A percentile compares a stretch with the other conserved stretches of the same genome.
Evolutionary conservation across 176 grass and related monocot species (phyloP).

Genomic region (Tillandsia leiboldiana): DNA sequence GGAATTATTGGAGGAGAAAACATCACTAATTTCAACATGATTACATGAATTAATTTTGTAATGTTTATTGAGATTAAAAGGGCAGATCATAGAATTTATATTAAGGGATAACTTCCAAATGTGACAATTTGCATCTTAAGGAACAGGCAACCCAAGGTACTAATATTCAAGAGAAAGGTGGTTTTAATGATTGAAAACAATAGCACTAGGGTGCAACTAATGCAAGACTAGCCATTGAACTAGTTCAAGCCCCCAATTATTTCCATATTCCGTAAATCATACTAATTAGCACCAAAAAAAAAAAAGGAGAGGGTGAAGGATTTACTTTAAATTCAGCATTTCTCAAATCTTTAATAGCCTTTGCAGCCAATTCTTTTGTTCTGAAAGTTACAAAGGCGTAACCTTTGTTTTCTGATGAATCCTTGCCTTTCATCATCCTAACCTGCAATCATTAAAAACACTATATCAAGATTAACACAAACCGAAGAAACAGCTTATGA

Average conservation of each 20-base stretch:
- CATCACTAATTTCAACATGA: too few relatives aligned
- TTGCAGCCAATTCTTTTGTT: conserved; percentile 50
- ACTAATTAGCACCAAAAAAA: too few relatives aligned
- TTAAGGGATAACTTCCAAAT: too few relatives aligned
- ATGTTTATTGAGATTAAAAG: too few relatives aligned
- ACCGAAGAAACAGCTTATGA: conserved; percentile 14
- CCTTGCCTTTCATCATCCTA: conserved; percentile 62
- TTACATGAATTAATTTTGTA: too few relatives aligned
- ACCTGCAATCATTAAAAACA: conserved; percentile 39
- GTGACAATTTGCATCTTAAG: neutral
- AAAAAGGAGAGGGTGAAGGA: neutral
- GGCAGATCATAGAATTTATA: too few relatives aligned
- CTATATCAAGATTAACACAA: neutral
- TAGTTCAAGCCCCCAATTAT: neutral
- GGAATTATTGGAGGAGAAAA: too few relatives aligned
- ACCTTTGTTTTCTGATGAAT: conserved; percentile 34
- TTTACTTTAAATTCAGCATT: conserved; percentile 62
- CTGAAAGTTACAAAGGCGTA: conserved; percentile 85
- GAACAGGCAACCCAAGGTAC: neutral
- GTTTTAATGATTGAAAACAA: too few relatives aligned
- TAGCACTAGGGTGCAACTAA: too few relatives aligned
- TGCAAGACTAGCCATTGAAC: too few relatives aligned
- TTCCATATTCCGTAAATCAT: neutral
- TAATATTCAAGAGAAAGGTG: too few relatives aligned
- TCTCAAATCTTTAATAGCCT: conserved; percentile 64